These are phyloP conservation scores for Plasmodium falciparum DNA, from an alignment of 169 alveolate species.

Conservation along the genomic window DNA sequence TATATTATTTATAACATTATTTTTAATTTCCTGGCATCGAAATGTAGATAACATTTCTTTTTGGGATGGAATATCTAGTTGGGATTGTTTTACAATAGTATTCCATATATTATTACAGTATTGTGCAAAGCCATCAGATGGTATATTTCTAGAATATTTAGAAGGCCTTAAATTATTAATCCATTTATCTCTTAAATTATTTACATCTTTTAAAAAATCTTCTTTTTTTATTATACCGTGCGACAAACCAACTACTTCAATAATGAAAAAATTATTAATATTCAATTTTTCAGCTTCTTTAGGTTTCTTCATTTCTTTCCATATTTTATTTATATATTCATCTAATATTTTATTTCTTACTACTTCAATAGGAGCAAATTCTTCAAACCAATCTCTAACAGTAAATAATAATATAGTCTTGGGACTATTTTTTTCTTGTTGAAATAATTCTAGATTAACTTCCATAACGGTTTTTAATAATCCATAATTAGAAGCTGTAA, in stretches of 20 bases:
- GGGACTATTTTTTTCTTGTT: constrained; percentile 68
- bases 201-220: constrained; percentile 83
- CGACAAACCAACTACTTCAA: constrained; percentile 87
- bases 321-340: constrained; percentile 85
- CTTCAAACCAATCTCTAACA: constrained; percentile 88
- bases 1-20: constrained; percentile 76
- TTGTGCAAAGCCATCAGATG: constrained; percentile 91
- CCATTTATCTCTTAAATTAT: constrained; percentile 81
- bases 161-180: constrained; percentile 79
- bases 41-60: constrained; percentile 90
- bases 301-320: constrained; percentile 88
- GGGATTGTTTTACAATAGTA: constrained; percentile 89
- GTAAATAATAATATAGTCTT: constrained; percentile 72
- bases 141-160: constrained; percentile 87
- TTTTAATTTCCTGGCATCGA: constrained; percentile 89
- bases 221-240: constrained; percentile 85
- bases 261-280: constrained; percentile 76
- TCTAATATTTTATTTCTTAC: constrained; percentile 83
- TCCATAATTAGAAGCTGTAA: constrained; percentile 92
- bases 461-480: constrained; percentile 91
- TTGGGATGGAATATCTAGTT: constrained; percentile 90
- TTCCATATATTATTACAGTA: constrained; percentile 84
- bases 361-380: constrained; percentile 81
- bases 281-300: constrained; percentile 1
- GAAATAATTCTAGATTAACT: constrained; percentile 88